Percentiles rank a stretch among this genome's conserved stretches.
phyloP scores from a whole-genome alignment of 2,329 filamentous ascomycete species.

The Epichloe sp. region DNA sequence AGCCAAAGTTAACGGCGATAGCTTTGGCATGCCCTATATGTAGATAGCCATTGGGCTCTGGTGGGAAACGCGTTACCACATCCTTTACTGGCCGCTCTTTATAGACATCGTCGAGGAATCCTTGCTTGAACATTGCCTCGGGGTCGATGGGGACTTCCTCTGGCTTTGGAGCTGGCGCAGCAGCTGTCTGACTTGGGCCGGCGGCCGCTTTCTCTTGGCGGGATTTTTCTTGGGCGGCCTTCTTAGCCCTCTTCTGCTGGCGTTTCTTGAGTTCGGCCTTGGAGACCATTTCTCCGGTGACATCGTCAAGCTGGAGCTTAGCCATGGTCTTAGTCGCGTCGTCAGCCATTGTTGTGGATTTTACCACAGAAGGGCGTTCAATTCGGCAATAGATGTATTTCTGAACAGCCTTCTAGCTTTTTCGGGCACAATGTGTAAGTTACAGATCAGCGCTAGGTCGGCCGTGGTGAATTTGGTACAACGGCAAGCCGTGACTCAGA shows the following conservation, averaged over 20 bases:
- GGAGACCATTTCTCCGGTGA: conserved; percentile 51
- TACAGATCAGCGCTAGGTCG: background rate
- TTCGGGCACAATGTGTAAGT: background rate
- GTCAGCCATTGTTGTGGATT: conserved; percentile 30
- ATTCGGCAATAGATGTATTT: background rate
- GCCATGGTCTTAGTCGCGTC: conserved; percentile 33
- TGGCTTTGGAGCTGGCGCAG: conserved; percentile 10
- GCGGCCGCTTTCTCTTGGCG: conserved; percentile 74
- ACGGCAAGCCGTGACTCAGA: background rate
- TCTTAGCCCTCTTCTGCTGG: conserved; percentile 42
- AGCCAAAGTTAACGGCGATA: conserved; percentile 93
- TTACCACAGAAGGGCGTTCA: background rate
- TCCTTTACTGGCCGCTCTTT: conserved; percentile 49
- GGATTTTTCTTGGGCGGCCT: conserved; percentile 50
- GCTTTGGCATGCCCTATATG: conserved; percentile 94
- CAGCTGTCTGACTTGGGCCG: conserved; percentile 27
- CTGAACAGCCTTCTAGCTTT: background rate
- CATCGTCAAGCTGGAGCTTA: conserved; percentile 48
- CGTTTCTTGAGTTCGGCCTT: conserved; percentile 50
- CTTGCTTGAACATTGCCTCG: conserved; percentile 66
- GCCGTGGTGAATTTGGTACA: background rate
- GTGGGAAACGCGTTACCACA: conserved; percentile 63
- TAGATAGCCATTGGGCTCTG: conserved; percentile 84
- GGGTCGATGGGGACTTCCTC: conserved; percentile 32
- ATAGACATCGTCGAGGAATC: conserved; percentile 62